phyloP scores from a whole-genome alignment of 1,139 yeast genomes.

The Kodamaea fungicola region DNA sequence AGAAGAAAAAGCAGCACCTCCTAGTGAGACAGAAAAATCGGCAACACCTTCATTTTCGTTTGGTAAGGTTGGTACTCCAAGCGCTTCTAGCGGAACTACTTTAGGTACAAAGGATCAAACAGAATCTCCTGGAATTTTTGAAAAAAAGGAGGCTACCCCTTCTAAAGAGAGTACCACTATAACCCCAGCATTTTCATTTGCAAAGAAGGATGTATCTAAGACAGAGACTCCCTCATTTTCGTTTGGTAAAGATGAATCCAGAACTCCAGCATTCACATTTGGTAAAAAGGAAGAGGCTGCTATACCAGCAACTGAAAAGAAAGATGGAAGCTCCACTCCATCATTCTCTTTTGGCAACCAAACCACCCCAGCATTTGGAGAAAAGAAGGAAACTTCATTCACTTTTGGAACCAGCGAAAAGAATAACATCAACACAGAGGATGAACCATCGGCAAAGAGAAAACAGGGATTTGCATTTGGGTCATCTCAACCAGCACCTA shows the following conservation, averaged over 20 bases:
- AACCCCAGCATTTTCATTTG: constrained; percentile 6
- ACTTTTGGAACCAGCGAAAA: no score
- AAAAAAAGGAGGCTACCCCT: background rate
- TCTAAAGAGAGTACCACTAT: background rate
- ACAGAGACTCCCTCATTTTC: constrained; percentile 1
- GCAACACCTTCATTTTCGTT: constrained; percentile 4
- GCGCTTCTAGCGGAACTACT: background rate
- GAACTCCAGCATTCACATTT: constrained; percentile 6
- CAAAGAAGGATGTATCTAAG: constrained; percentile 1
- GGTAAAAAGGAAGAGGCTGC: constrained; percentile 6
- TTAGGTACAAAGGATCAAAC: no score
- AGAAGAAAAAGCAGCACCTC: background rate
- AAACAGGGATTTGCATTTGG: constrained; percentile 3
- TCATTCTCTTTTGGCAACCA: no score
- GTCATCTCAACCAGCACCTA: background rate
- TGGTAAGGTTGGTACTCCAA: constrained; percentile 2
- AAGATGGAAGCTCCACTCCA: constrained; percentile 1
- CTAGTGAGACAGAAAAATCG: background rate
- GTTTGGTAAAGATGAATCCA: constrained; percentile 1
- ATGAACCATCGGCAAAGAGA: constrained; percentile 2
- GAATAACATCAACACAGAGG: background rate
- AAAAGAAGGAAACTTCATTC: no score
- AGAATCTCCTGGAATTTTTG: background rate
- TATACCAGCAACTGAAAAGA: constrained; percentile 11
- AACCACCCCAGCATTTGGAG: no score